Base-by-base conservation (phyloP, 1,284 basidiomycete species). In the Cutaneotrichosporon daszewskae region DNA sequence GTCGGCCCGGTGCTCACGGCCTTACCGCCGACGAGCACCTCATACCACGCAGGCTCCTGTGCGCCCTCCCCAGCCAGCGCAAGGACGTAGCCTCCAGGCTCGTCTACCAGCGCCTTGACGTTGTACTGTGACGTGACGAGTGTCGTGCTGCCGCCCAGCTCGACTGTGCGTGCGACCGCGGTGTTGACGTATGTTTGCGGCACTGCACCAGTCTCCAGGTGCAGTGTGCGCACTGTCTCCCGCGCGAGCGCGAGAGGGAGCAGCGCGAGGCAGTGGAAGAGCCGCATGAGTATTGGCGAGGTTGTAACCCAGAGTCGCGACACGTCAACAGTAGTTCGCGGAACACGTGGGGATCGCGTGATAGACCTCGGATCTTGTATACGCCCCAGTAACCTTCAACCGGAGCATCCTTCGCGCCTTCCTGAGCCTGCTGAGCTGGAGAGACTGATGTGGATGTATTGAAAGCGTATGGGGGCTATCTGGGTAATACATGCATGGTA, bases 51-150 rank as follows among this genome's bases (percentile, higher is more conserved):
- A 19, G 85, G 85, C 55, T 75, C 77, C 45, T 75, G 68, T 45
- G 77, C 78, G 45, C 87, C 84, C 19, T 77, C 74, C 43, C 76
- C 75, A 8, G 77, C 76, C 17, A 94, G 72, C 6, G 84, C 80
- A 51, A 92, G 71, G 34, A 81, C 79, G 64, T 89, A 90, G 28
- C 78, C 72, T 29, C 75, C 76, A 9, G 81, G 77, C 35, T 73
- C 76, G 51, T 80, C 73, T 51, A 79, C 76, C 22, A 84, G 75
- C 36, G 85, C 79, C 68, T 82, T 86, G 64, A 87, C 78, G 16
- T 86, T 83, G 71, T 85, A 94, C 44, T 87, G 86, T 37, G 90
- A 92, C 37, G 82, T 85, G 73, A 89, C 80, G 70, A 84, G 82
- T 41, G 87, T 83, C 20, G 87, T 77, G 23, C 88, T 77, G 48